Conservation (phyloP, 345 rosid genomes). For the Hirschfeldia incana region DNA sequence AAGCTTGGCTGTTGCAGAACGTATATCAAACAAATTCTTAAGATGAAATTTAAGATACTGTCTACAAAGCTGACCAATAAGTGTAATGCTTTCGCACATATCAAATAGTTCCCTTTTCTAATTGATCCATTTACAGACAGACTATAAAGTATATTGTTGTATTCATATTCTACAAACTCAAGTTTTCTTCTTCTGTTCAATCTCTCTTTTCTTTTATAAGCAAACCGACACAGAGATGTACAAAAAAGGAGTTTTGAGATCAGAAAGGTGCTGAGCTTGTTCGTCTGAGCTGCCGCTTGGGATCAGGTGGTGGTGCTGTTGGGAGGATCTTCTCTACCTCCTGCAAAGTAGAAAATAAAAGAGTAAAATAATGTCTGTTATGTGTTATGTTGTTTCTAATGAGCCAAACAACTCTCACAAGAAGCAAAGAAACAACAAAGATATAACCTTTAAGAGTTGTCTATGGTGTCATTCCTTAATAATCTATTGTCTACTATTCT, state of each 20-base stretch:
- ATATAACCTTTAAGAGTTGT: not conserved
- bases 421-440: not conserved
- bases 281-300: constrained; percentile 69
- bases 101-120: not conserved
- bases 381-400: not conserved
- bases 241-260: constrained; percentile 13
- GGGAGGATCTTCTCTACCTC: constrained; percentile 65
- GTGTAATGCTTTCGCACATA: not conserved
- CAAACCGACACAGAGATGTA: not conserved
- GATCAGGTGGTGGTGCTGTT: constrained; percentile 40
- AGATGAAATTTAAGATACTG: not conserved
- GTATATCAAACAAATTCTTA: not conserved
- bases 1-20: not conserved
- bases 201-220: not conserved
- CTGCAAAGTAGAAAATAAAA: constrained; percentile 35
- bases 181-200: not conserved
- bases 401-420: not conserved
- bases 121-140: not conserved
- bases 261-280: constrained; percentile 59
- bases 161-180: not conserved
- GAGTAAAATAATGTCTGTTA: not conserved
- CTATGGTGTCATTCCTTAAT: not conserved
- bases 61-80: not conserved
- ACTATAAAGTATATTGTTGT: not conserved
- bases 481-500: too few species aligned